Conservation (phyloP, 805 yeast species). For the Kodamaea fukazawae region DNA sequence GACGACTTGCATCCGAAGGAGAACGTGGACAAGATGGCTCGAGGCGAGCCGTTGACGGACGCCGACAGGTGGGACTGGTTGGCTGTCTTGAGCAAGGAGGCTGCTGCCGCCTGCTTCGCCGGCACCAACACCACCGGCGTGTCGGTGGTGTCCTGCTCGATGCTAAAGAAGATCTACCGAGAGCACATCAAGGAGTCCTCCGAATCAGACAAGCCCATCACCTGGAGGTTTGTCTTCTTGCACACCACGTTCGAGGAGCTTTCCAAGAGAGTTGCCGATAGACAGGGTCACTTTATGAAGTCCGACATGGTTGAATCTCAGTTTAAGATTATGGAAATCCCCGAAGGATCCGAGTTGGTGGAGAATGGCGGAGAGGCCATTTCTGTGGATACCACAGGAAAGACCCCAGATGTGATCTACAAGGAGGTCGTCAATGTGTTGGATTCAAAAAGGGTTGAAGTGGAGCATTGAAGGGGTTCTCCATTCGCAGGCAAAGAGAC, state of each 20-base stretch:
- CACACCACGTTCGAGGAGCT: conserved; percentile 63
- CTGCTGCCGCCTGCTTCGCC: conserved; percentile 19
- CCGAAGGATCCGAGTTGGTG: conserved; percentile 41
- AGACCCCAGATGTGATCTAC: conserved; percentile 26
- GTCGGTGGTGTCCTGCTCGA: conserved; percentile 77
- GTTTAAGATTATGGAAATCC: conserved; percentile 70
- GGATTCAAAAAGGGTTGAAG: not conserved
- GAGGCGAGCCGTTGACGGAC: conserved; percentile 78
- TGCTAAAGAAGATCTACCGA: conserved; percentile 74
- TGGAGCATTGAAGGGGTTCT: too few species aligned
- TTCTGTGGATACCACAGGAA: conserved; percentile 33
- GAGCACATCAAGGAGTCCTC: conserved; percentile 47
- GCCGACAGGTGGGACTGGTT: conserved; percentile 95
- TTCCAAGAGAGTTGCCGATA: conserved; percentile 53
- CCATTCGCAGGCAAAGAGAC: too few species aligned
- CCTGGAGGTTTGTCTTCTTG: conserved; percentile 63
- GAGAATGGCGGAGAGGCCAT: conserved; percentile 36
- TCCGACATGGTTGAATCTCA: conserved; percentile 80
- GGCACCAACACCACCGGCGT: conserved; percentile 18
- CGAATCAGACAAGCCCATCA: conserved; percentile 22
- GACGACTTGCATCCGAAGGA: conserved; percentile 69
- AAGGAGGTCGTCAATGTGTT: conserved; percentile 16
- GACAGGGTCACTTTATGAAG: conserved; percentile 86
- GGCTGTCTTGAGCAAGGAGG: conserved; percentile 40
- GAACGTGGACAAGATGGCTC: conserved; percentile 80